Base-by-base conservation (phyloP, 2,329 filamentous ascomycete species). In the Alternaria viburni region DNA sequence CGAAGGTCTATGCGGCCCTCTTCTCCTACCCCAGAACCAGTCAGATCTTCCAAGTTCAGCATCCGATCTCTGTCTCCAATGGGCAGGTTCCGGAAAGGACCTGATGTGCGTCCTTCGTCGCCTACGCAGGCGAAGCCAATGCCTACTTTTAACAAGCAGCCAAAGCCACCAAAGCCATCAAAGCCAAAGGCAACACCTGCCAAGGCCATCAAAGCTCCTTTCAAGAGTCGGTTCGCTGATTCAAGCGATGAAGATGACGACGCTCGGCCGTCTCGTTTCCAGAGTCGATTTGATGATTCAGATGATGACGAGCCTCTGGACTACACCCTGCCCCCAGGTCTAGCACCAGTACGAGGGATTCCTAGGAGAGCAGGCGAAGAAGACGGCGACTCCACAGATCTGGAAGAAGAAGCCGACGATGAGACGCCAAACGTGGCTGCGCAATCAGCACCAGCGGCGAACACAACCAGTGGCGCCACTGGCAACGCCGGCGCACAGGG, bases 41-140 rank as follows among this genome's bases (percentile, higher is more conserved):
- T 70, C 0, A 80, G 72, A 43, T 77, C 78, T 7, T 86, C 87
- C n/a, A 85, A 87, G 23, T 90, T 92, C 73, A 92, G 89, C 62
- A 82, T 93, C 32, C 87, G 91, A 28, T 91, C 91, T 0, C 69
- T 91, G 44, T 94, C 91, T 2, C 92, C 91, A 0, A 82, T 86
- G 1, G 86, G 86, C 15, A 87, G 88, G 10, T 78, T 84, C 44
- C 85, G 88, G 54, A 77, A 72, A 57, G 66, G 65, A 11, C 30
- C 67, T n/a, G 64, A 69, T 23, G 46, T 59, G 13, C 46, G 54
- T 30, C 51, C 67, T 41, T 56, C 70, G 19, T 62, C 67, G 12
- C 69, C 73, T 13, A 70, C 66, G 32, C 61, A 51, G 15, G 43
- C 67, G 6, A 50, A 61, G 11, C 72, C 71, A 19, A 63, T 65